Evolutionary conservation across 306 rosid genomes (phyloP).

Genomic region (Ceratonia siliqua): DNA sequence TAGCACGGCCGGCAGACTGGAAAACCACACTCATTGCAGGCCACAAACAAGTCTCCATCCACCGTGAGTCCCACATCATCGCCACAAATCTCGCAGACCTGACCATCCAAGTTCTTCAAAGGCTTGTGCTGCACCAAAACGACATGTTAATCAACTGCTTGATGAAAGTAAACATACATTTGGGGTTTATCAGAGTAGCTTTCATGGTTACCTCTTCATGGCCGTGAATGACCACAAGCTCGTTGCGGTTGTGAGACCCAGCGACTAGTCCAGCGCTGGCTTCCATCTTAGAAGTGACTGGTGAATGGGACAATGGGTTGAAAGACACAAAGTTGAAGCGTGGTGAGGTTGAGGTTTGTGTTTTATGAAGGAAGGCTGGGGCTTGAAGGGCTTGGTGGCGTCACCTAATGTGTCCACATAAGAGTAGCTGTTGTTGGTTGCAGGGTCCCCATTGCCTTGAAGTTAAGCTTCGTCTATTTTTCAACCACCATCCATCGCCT

Average conservation of each 20-base stretch:
- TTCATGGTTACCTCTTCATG: conserved; percentile 64
- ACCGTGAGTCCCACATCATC: conserved; percentile 88
- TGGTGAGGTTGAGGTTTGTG: conserved; percentile 44
- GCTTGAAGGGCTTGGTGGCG: conserved; percentile 12
- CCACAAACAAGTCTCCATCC: conserved; percentile 93
- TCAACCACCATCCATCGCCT: conserved; percentile 43
- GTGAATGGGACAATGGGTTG: conserved; percentile 47
- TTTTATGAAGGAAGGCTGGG: conserved; percentile 35
- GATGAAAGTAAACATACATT: not conserved
- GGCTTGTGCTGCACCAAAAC: conserved; percentile 73
- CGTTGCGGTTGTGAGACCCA: conserved; percentile 85
- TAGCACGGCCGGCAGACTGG: conserved; percentile 94
- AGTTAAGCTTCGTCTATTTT: conserved; percentile 72
- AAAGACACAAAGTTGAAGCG: not conserved
- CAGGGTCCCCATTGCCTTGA: conserved; percentile 85
- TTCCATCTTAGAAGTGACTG: conserved; percentile 34
- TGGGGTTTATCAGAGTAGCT: not conserved
- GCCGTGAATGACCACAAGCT: conserved; percentile 78
- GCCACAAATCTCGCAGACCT: conserved; percentile 95
- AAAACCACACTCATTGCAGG: conserved; percentile 96
- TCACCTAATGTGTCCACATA: conserved; percentile 61
- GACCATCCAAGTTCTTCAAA: conserved; percentile 94
- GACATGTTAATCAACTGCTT: not conserved
- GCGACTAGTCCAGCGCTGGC: conserved; percentile 84
- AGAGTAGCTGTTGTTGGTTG: conserved; percentile 68